phyloP scores from a whole-genome alignment of 805 yeast species.

The Candida multigemmis region DNA sequence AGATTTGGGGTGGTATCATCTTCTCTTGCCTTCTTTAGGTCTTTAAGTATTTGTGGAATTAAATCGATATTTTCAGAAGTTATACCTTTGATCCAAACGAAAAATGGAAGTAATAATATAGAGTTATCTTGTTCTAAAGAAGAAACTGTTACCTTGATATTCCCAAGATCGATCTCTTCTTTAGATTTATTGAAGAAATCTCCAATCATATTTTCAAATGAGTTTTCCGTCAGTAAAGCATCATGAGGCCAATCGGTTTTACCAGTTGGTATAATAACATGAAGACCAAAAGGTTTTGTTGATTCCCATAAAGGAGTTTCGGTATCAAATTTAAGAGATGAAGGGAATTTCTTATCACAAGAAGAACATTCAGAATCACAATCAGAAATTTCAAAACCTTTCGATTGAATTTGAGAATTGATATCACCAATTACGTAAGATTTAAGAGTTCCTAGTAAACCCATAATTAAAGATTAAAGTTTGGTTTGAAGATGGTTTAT shows the following conservation, averaged over 20 bases:
- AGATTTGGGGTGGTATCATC: background rate
- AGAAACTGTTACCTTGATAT: constrained; percentile 44
- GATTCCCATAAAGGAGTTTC: constrained; percentile 53
- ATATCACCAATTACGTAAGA: too few relatives aligned
- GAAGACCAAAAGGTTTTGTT: constrained; percentile 61
- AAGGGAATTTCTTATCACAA: constrained; percentile 49
- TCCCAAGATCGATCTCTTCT: constrained; percentile 11
- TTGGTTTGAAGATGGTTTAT: too few relatives aligned
- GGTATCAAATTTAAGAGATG: constrained; percentile 33
- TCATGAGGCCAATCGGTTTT: constrained; percentile 78
- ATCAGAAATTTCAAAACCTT: constrained; percentile 27
- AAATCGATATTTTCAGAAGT: constrained; percentile 34
- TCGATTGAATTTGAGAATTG: too few relatives aligned
- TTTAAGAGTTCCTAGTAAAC: too few relatives aligned
- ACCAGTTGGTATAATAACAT: constrained; percentile 77
- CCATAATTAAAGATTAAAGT: too few relatives aligned
- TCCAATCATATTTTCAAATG: constrained; percentile 37
- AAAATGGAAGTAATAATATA: constrained; percentile 62
- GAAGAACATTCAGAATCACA: constrained; percentile 46
- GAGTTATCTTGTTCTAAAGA: constrained; percentile 43
- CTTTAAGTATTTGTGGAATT: constrained; percentile 29
- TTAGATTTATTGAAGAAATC: constrained; percentile 26
- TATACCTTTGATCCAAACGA: constrained; percentile 56
- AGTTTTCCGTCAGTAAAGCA: constrained; percentile 39
- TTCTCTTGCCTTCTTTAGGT: constrained; percentile 5